Evolutionary conservation across 495 filamentous ascomycete species (phyloP).

Genomic region (Podospora sp.): DNA sequence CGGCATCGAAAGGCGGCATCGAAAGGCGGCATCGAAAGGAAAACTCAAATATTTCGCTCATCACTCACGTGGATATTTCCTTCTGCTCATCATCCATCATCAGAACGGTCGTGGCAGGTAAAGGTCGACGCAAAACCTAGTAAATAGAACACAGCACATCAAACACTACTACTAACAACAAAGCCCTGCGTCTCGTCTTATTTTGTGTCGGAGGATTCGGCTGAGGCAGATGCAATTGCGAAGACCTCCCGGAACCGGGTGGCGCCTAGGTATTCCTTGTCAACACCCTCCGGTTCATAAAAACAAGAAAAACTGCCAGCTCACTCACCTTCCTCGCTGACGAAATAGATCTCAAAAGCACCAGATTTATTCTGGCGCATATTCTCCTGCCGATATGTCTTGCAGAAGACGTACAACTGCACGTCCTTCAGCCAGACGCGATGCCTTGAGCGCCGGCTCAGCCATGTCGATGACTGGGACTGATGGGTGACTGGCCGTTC

Average conservation of each 20-base stretch:
- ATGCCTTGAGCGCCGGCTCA: conserved; percentile 51
- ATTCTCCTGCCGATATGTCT: conserved; percentile 56
- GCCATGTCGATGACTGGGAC: conserved; percentile 59
- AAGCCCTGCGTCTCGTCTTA: conserved; percentile 12
- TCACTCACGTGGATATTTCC: not conserved
- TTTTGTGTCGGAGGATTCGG: conserved; percentile 35
- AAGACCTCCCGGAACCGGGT: conserved; percentile 47
- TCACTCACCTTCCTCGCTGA: conserved; percentile 41
- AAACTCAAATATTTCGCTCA: not conserved
- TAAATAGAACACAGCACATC: not conserved
- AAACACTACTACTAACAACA: not conserved
- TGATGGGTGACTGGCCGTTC: conserved; percentile 57
- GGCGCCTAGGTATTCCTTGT: conserved; percentile 33
- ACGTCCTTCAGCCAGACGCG: conserved; percentile 64
- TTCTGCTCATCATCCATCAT: conserved; percentile 3
- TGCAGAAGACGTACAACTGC: conserved; percentile 63
- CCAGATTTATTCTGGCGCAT: conserved; percentile 48
- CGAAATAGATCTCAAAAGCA: conserved; percentile 51
- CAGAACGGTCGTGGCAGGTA: not conserved
- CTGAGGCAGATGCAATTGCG: conserved; percentile 24
- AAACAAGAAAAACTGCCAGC: no score
- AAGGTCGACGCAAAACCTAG: not conserved
- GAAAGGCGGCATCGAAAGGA: not conserved
- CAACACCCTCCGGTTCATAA: not conserved
- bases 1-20: no score